A percentile compares a stretch with the other conserved stretches of the same genome.
phyloP scores from a whole-genome alignment of 2,329 filamentous ascomycete genomes.

The Teratosphaeria viscida region DNA sequence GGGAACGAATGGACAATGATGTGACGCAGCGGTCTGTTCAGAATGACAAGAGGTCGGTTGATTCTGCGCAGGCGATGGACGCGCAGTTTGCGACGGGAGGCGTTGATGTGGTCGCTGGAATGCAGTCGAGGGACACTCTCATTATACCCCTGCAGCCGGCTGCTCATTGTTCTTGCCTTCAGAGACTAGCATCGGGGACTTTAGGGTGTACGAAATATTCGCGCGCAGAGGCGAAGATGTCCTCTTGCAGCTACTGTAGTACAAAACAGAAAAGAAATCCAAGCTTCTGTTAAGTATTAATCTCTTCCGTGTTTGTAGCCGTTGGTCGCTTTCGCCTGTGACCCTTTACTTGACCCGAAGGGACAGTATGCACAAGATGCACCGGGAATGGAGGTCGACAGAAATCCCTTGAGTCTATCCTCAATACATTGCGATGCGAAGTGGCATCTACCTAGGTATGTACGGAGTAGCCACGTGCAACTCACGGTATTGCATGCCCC shows the following conservation, averaged over 20 bases:
- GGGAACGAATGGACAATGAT: constrained; percentile 2
- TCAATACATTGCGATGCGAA: too few relatives aligned
- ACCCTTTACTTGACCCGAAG: too few relatives aligned
- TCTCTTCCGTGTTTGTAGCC: too few relatives aligned
- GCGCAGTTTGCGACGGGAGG: not conserved
- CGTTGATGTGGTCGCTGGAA: not conserved
- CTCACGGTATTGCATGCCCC: too few relatives aligned
- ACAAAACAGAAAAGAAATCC: not conserved
- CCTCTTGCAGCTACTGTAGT: not conserved
- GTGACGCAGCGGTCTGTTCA: constrained; percentile 8
- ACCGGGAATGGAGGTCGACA: not conserved
- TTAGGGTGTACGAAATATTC: not conserved
- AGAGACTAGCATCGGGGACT: not conserved
- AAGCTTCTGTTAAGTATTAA: not conserved
- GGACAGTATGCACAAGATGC: not conserved
- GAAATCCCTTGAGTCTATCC: too few relatives aligned
- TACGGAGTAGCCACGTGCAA: too few relatives aligned
- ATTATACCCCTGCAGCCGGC: constrained; percentile 14
- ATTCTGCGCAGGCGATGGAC: constrained; percentile 1
- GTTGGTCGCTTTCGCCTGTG: too few relatives aligned
- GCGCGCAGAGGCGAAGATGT: not conserved
- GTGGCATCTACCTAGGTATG: too few relatives aligned
- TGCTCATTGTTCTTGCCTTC: not conserved
- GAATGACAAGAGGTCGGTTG: not conserved
- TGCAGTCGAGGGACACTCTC: constrained; percentile 7